Conservation (phyloP, 2,329 filamentous ascomycete species). For the Nothophaeocryptopus gaeumannii region DNA sequence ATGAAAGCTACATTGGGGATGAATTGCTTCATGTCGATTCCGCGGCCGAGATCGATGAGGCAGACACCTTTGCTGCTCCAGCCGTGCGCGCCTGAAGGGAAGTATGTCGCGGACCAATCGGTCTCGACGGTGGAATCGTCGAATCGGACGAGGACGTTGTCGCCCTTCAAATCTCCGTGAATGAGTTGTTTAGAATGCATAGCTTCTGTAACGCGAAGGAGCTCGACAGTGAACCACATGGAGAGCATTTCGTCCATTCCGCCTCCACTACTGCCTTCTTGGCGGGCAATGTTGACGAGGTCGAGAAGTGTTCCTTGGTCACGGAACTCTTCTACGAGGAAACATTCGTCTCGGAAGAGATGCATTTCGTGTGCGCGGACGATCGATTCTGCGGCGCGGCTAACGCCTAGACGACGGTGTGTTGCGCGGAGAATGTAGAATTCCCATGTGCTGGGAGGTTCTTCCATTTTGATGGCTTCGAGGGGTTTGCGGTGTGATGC, state of each 20-base stretch:
- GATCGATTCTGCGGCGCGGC: constrained; percentile 70
- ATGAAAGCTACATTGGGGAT: constrained; percentile 75
- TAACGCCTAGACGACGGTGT: constrained; percentile 68
- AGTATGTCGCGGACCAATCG: constrained; percentile 64
- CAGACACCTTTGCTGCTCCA: constrained; percentile 79
- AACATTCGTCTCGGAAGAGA: constrained; percentile 84
- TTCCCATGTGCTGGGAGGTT: constrained; percentile 85
- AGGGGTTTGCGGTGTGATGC: constrained; percentile 58
- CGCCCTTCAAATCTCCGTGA: constrained; percentile 91
- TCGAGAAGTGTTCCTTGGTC: constrained; percentile 92
- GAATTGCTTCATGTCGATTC: constrained; percentile 90
- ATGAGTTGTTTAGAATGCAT: constrained; percentile 76
- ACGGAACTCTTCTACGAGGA: constrained; percentile 81
- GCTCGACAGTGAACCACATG: constrained; percentile 93
- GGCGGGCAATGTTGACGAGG: constrained; percentile 80
- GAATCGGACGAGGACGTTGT: constrained; percentile 90
- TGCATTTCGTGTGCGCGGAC: constrained; percentile 87
- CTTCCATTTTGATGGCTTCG: constrained; percentile 93
- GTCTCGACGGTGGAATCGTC: constrained; percentile 47
- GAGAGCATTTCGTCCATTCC: constrained; percentile 86
- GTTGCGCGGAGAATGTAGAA: constrained; percentile 91
- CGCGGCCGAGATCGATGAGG: constrained; percentile 92
- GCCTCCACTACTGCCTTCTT: constrained; percentile 52
- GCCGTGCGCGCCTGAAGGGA: constrained; percentile 68
- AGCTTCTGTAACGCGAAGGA: constrained; percentile 84